Base-by-base conservation (phyloP, 2,329 filamentous ascomycete species). In the Aspergillus sp. region DNA sequence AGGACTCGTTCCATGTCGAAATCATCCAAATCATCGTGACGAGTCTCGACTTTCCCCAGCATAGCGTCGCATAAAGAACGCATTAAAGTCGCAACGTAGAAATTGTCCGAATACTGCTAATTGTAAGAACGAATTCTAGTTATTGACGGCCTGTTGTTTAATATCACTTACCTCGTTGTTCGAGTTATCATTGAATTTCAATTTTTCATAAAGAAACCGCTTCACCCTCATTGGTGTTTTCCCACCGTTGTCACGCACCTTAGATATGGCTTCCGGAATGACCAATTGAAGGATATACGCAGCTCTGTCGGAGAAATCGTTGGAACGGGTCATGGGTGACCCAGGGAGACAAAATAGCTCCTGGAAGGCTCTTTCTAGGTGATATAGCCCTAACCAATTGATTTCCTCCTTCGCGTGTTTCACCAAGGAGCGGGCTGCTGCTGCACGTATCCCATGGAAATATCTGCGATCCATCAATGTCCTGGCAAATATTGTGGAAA, bases 121-220 rank as follows among this genome's bases (percentile, higher is more conserved):
- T 27, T 42, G 29, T 28, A 44, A 55, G 29, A 50, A 27, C 9
- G 7, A 8, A 39, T 39, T 5, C 34, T 36, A 19, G 19, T 1
- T 19, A 44, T 28, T 26, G 6, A 39, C 19, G 4, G 12, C 36
- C 19, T 19, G 19, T 19, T 19, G 2, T 19, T 19, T 19, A 39
- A 39, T 39, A 9, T 12, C 2, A 26, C 10, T 39, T 62, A 74
- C 72, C 59, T 73, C 73, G 57, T 98, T 98, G 50, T 86, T 85
- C 2, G 86, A 83, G 62, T 98, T 98, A 68, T 98, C 90, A 62
- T 98, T 98, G 71, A 89, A 91, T 42, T 86, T 84, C 32, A 98
- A 74, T 61, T 94, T 86, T 56, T 96, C 89, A 26, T 94, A 79
- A 42, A 98, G 79, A 64, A 96, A 94, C 35, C 80, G 79, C 48